phyloP scores from a whole-genome alignment of 2,329 filamentous ascomycete species.

The Nigrograna mackinnonii region DNA sequence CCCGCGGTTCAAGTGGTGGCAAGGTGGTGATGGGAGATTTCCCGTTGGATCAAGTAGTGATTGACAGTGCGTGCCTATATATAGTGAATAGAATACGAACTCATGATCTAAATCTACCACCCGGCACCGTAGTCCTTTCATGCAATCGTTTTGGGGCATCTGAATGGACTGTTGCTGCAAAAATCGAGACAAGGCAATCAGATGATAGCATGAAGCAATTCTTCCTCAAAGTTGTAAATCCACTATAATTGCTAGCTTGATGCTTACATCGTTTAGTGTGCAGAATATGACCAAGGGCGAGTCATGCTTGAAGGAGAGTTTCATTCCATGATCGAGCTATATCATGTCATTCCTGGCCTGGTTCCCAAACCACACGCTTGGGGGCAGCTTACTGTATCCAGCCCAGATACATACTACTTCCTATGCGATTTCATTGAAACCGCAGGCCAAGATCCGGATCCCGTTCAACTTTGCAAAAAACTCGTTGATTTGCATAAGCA shows the following conservation, averaged over 20 bases:
- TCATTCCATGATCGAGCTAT: slow-evolving; percentile 2
- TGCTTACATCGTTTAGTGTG: not conserved
- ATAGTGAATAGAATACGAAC: not conserved
- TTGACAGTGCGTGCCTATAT: not conserved
- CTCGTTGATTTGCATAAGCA: slow-evolving; percentile 24
- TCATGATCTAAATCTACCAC: not conserved
- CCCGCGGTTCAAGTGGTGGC: not conserved
- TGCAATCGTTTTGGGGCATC: not conserved
- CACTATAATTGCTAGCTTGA: no score
- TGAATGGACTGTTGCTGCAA: not conserved
- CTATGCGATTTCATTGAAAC: slow-evolving; percentile 29
- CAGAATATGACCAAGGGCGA: not conserved
- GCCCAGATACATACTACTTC: slow-evolving; percentile 40
- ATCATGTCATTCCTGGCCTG: slow-evolving; percentile 6
- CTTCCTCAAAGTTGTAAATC: not conserved
- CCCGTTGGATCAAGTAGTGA: not conserved
- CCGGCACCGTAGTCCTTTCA: not conserved
- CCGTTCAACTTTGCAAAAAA: slow-evolving; percentile 15
- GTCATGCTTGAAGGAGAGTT: slow-evolving; percentile 4
- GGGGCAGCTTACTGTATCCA: slow-evolving; percentile 10
- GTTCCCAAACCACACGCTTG: slow-evolving; percentile 15
- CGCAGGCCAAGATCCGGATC: slow-evolving; percentile 13
- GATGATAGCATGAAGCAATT: not conserved
- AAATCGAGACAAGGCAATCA: not conserved
- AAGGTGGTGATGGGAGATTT: not conserved